Percentiles rank a stretch among this genome's conserved stretches.
Conservation (phyloP, 2,329 filamentous ascomycete species). For the Tolypocladium guangdongense region DNA sequence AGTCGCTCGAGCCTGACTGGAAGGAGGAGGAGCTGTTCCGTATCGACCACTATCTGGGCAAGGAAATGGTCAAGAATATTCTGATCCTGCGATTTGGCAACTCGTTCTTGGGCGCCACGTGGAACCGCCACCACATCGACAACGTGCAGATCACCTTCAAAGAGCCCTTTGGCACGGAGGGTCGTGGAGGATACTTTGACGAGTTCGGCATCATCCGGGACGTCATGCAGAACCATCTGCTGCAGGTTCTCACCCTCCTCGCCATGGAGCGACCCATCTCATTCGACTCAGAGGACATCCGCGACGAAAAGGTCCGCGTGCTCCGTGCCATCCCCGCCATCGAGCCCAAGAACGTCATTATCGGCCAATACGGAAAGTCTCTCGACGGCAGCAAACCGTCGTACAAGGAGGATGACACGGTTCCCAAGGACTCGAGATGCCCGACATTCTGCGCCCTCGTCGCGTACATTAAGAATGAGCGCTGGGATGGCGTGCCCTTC, state of each 20-base stretch:
- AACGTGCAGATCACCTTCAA: slow-evolving; percentile 99
- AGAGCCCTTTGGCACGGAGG: slow-evolving; percentile 97
- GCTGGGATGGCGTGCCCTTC: slow-evolving; percentile 98
- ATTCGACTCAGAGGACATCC: slow-evolving; percentile 95
- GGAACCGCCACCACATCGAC: slow-evolving; percentile 99
- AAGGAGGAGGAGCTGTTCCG: slow-evolving; percentile 98
- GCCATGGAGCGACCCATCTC: slow-evolving; percentile 98
- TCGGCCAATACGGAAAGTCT: slow-evolving; percentile 95
- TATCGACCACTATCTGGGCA: slow-evolving; percentile 98
- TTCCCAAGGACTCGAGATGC: slow-evolving; percentile 93
- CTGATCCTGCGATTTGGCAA: slow-evolving; percentile 96
- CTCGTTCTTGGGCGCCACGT: slow-evolving; percentile 95
- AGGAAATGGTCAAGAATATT: slow-evolving; percentile 99
- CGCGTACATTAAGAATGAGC: slow-evolving; percentile 98
- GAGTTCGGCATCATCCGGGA: slow-evolving; percentile 99
- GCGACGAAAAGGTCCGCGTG: slow-evolving; percentile 96
- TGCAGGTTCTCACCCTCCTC: slow-evolving; percentile 90
- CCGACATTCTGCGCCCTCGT: slow-evolving; percentile 97
- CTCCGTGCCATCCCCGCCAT: slow-evolving; percentile 87
- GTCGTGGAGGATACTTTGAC: slow-evolving; percentile 96
- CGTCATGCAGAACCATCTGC: slow-evolving; percentile 98
- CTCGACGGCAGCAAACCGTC: slow-evolving; percentile 92
- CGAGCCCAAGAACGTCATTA: slow-evolving; percentile 99
- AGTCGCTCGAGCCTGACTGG: slow-evolving; percentile 94
- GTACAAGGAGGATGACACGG: slow-evolving; percentile 98